Evolutionary conservation across 805 yeast species (phyloP), one percentile per base, ranked within the genome.

Genomic region (Teunomyces atbi): DNA sequence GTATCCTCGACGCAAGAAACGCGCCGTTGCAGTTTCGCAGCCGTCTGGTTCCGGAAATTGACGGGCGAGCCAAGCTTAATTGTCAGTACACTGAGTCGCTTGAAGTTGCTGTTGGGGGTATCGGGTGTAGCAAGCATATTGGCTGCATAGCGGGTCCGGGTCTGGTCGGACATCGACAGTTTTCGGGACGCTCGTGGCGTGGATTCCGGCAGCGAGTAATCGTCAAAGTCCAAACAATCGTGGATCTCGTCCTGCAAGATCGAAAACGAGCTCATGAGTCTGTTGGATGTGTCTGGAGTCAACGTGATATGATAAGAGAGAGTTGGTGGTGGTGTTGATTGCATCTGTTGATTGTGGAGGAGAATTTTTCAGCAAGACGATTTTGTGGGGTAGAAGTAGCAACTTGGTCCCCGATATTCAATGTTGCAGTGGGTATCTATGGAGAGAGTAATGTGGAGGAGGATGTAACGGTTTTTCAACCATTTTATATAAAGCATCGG

Each of bases 1-100:
- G 39, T 36, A n/a, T 36, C 39, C n/a, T 36, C 39, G 4, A 36
- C 28, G 6, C 39, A 19, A 3, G 39, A 36, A 20, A 36, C 16
- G 1, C 39, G 39, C 16, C 28, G 39, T 5, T 7, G 26, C 23
- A 19, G 23, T 36, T 36, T 36, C 13, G 39, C 39, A 36, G 39
- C 39, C 39, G 28, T 10, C 12, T n/a, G 15, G 11, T 8, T 13
- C 6, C 27, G 28, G 12, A 36, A 36, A n/a, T 13, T 20, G 5
- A 36, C 23, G 6, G 39, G 39, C 6, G 39, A 36, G 6, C 39
- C 39, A 6, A 36, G 28, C 16, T 12, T 12, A 12, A 19, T 19
- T 12, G 16, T 26, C 16, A 19, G 28, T 11, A 11, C 13, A 12
- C 15, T 20, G 16, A 19, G 28, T 21, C 39, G 18, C 16, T 30